These are phyloP conservation scores for Fusarium annulatum DNA, from an alignment of 2,329 filamentous ascomycete genomes.

Conservation along the genomic window DNA sequence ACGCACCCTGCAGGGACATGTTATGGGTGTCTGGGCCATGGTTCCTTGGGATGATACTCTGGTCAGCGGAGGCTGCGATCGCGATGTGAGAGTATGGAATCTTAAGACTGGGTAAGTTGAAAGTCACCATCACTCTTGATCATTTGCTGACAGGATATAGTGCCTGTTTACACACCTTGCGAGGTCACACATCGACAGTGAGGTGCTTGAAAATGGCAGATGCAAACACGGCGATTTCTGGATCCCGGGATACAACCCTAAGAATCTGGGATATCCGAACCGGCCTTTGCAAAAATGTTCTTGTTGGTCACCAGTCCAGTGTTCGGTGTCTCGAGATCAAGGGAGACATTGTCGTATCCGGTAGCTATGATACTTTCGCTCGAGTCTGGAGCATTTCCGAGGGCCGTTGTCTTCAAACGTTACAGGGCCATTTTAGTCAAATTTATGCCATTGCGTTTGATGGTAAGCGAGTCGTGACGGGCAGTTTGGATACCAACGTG, in stretches of 20 bases:
- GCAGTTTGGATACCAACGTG: constrained; percentile 95
- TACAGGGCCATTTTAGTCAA: constrained; percentile 96
- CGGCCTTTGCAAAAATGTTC: constrained; percentile 88
- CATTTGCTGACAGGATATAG: constrained; percentile 56
- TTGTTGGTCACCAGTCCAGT: constrained; percentile 95
- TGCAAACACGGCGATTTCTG: constrained; percentile 91
- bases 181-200: constrained; percentile 96
- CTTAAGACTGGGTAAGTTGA: constrained; percentile 83
- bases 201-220: constrained; percentile 98
- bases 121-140: background rate
- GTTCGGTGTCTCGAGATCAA: constrained; percentile 96
- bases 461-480: constrained; percentile 90
- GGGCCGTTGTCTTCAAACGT: constrained; percentile 88
- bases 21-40: constrained; percentile 99
- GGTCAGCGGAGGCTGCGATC: constrained; percentile 95
- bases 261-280: constrained; percentile 94
- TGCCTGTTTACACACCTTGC: constrained; percentile 80
- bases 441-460: constrained; percentile 99
- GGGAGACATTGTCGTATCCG: constrained; percentile 96
- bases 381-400: constrained; percentile 98
- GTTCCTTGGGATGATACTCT: constrained; percentile 96
- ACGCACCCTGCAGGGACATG: constrained; percentile 90
- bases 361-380: constrained; percentile 96
- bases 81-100: constrained; percentile 97
- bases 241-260: constrained; percentile 92